Evolutionary conservation across 2,329 filamentous ascomycete genomes (phyloP), one percentile per base, ranked within the genome.

Genomic region (Colletotrichum sp.): DNA sequence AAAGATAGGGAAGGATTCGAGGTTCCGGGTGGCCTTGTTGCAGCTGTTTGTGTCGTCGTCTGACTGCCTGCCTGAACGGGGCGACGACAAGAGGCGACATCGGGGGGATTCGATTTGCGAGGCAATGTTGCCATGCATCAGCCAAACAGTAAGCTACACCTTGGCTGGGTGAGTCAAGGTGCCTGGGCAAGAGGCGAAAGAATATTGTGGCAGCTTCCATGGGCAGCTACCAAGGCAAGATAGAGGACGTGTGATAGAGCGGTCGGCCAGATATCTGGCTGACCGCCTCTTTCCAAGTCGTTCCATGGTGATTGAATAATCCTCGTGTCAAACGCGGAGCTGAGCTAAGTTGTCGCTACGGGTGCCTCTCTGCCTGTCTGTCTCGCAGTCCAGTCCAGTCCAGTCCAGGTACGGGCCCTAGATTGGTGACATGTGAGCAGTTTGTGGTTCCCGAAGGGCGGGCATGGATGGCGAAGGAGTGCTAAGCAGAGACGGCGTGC

Each of bases 371-470:
- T 38, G 43, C 28, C 62, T 73, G 62, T 64, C 43, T 68, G 69
- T 73, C 62, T 28, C 58, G 56, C 38, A 43, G 38, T 43, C 38
- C 36, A 38, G 16, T n/a, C 6, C 38, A 43, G 38, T 43, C 43
- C 43, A 52, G 43, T 52, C 43, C 43, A 52, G n/a, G 43, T 52
- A 52, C 43, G 43, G 43, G n/a, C 43, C 43, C n/a, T 52, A 52
- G 43, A 52, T 63, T 30, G 16, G 69, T 75, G 73, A 69, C 73
- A 75, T 75, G 73, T 75, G 73, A 75, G 73, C 63, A 74, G 68
- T 73, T 34, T 56, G 69, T 69, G 70, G 56, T 73, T 73, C 63
- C 58, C 69, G 64, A 73, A 55, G 48, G 26, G 56, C 62, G 38
- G 58, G 56, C 52, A 56, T 62, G 38, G 43, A 61, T 67, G 69